These are phyloP conservation scores for Tubosaeta sp. DNA, from an alignment of 768 basidiomycete species.

Conservation along the genomic window DNA sequence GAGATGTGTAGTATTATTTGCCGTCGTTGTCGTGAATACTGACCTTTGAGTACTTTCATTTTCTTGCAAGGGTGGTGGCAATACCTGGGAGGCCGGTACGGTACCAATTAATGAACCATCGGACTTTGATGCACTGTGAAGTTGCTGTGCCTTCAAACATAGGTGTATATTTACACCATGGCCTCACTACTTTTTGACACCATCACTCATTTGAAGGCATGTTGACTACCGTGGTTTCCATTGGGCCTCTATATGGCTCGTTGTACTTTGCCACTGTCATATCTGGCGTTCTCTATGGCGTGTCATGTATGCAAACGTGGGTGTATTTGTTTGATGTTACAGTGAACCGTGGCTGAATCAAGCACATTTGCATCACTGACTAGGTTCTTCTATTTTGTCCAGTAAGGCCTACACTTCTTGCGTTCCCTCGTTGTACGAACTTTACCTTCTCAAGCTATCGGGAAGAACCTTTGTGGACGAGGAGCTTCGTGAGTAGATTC, in stretches of 20 bases:
- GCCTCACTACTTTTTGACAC: background rate
- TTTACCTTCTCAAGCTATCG: background rate
- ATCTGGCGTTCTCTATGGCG: background rate
- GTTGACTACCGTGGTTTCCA: background rate
- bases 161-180: background rate
- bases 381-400: constrained; percentile 1
- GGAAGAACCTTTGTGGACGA: background rate
- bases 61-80: too few relatives aligned
- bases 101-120: too few relatives aligned
- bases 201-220: too few relatives aligned
- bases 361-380: too few relatives aligned
- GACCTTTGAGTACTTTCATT: too few relatives aligned
- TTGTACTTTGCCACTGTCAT: background rate
- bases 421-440: background rate
- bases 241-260: background rate
- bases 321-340: background rate
- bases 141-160: background rate
- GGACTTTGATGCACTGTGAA: too few relatives aligned
- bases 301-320: constrained; percentile 1
- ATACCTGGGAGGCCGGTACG: too few relatives aligned
- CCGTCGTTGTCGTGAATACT: too few relatives aligned
- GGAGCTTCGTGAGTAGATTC: background rate
- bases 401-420: background rate
- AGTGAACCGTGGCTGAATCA: background rate
- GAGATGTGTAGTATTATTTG: too few relatives aligned